Base-by-base conservation (phyloP, 208 protist genomes). In the Leishmania gerbilli region DNA sequence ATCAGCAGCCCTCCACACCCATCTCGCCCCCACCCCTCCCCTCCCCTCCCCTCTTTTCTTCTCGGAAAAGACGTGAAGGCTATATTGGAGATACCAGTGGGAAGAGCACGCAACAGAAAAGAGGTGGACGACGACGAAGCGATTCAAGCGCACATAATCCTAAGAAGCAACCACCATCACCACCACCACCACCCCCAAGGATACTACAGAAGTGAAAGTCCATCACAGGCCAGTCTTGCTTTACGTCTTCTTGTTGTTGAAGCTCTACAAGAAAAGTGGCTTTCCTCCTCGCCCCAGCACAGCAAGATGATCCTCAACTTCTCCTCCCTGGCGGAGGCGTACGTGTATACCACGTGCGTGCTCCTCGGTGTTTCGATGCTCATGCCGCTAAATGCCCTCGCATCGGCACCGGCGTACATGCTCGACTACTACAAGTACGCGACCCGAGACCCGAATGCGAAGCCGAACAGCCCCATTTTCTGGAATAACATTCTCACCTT, bases 351-450 rank as follows among this genome's bases (percentile, higher is more conserved):
- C 51, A 96, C 95, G 55, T 93, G 95, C 42, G 79, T 97, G 24
- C 34, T 97, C 40, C 87, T 96, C n/a, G 96, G 96, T 37, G 85
- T 96, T 37, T 94, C 94, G 27, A 80, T 94, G 56, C 84, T 98
- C 31, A 97, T 98, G 88, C 95, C 95, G 4, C 90, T 97, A 71
- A 98, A 98, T 65, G 89, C 90, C 47, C 89, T 98, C 51, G 93
- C 92, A 42, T 96, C 92, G 2, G 94, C 94, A 7, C 93, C 91
- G 0, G 53, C 78, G 21, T 98, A 95, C 86, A 97, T 98, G 85
- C 49, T 91, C 9, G 79, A 95, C 74, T 96, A 95, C 88, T 94
- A 95, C 89, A 92, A 93, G 81, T 96, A 94, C 77, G 90, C 95
- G 3, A 88, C 92, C 3, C 84, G 85, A 58, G 74, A 93, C 75